A percentile compares a stretch with the other conserved stretches of the same genome.
Evolutionary conservation across 345 rosid genomes (phyloP).

Genomic region (Zanthoxylum bungeanum): DNA sequence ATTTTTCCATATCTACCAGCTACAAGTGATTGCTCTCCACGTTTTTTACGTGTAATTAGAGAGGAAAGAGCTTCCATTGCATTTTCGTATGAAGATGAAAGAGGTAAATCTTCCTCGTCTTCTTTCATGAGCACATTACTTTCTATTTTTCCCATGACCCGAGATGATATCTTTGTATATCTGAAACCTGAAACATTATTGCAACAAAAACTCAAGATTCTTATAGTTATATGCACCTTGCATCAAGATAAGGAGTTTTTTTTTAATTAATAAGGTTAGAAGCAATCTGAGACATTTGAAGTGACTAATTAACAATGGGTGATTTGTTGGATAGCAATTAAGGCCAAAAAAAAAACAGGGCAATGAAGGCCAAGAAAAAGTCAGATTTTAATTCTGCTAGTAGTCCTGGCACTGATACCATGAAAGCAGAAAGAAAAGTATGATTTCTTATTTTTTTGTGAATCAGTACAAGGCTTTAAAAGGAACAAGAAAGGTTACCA

Average conservation of each 20-base stretch:
- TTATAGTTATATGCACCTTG: not conserved
- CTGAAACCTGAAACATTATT: constrained; percentile 39
- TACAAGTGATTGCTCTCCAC: constrained; percentile 42
- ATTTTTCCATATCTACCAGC: constrained; percentile 50
- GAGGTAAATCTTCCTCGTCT: constrained; percentile 31
- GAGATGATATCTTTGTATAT: constrained; percentile 34
- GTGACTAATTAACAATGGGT: not conserved
- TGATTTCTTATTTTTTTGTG: no score
- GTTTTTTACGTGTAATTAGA: constrained; percentile 64
- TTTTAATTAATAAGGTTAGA: not conserved
- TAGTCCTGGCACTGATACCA: no score
- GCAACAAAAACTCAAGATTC: constrained; percentile 14
- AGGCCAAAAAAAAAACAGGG: no score
- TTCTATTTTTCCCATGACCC: constrained; percentile 32
- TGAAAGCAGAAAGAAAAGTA: no score
- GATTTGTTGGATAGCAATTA: no score
- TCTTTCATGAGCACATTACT: constrained; percentile 30
- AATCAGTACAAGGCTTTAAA: no score
- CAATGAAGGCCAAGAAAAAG: no score
- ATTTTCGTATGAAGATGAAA: constrained; percentile 56
- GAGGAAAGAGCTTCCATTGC: constrained; percentile 90
- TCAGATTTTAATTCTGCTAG: no score
- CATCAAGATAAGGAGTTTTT: not conserved
- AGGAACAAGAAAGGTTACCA: no score
- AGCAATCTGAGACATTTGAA: not conserved